Base-by-base conservation (phyloP, 106 monocot genomes). In the Dioscorea dumetorum region DNA sequence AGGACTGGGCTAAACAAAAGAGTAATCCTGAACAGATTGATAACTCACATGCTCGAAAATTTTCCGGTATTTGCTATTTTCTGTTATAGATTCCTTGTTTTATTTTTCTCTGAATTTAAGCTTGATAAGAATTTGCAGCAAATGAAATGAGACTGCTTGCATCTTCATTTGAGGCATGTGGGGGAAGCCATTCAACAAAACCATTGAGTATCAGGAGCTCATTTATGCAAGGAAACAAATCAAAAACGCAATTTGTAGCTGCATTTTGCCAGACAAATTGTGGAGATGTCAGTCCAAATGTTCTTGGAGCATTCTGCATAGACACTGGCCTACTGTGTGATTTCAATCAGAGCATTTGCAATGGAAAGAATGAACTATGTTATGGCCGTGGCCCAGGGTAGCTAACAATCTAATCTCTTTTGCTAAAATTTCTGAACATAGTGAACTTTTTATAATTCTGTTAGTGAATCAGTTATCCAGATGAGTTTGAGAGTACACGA, bases 281-380 rank as follows among this genome's bases (percentile, higher is more conserved):
- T 73, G 95, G 95, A 31, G 95, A 95, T 82, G 91, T 95, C 18
- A 95, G 95, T 58, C 95, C 95, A 70, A 95, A 95, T 78, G 85
- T 88, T 5, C 78, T 88, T 24, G 95, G 95, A 56, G 57, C 95
- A 52, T 95, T 91, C 74, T 95, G 95, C 76, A 88, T 75, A 15
- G 91, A 95, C 74, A 91, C 85, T 32, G 91, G 91, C 0, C 81
- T 81, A 9, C 79, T 79, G 54, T 95, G 95, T 82, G 95, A 95
- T 76, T 95, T 95, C 74, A 95, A 95, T 71, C 85, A 85, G 56
- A 88, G 88, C 56, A 91, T 91, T 22, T 95, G 95, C 63, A 86
- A 88, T 67, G 95, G 95, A 61, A 95, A 86, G 77, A 91, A 95
- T 70, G 91, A 95, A 70, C 77, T 91, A 2, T 95, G 95, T 71